Percentiles rank a stretch among this genome's conserved stretches.
Evolutionary conservation across 768 basidiomycete genomes (phyloP).

Genomic region (Terana coerulea): DNA sequence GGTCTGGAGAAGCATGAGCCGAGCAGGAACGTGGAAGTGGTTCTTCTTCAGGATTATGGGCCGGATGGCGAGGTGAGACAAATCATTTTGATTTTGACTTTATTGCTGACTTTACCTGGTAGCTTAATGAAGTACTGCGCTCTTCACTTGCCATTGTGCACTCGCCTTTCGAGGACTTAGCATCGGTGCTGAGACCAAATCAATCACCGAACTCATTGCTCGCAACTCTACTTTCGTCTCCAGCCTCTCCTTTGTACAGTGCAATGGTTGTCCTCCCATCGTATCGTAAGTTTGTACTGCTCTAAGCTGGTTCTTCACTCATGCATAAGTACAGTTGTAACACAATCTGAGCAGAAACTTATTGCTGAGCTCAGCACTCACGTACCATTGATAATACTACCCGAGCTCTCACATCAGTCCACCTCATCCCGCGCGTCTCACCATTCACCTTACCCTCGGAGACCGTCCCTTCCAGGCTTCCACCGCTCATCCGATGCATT

Average conservation of each 20-base stretch:
- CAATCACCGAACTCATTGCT: conserved; percentile 48
- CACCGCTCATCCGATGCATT: background rate
- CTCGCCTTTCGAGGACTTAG: conserved; percentile 49
- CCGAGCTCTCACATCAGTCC: conserved; percentile 2
- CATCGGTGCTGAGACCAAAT: conserved; percentile 50
- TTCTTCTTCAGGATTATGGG: conserved; percentile 46
- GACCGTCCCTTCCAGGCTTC: background rate
- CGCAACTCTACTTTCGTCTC: conserved; percentile 52
- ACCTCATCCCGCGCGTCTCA: conserved; percentile 3
- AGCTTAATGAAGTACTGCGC: conserved; percentile 20
- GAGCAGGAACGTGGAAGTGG: conserved; percentile 59
- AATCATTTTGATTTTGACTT: background rate
- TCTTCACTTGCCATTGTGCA: conserved; percentile 45
- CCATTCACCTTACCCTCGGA: background rate
- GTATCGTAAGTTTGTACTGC: conserved; percentile 35
- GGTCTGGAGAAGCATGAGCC: conserved; percentile 67
- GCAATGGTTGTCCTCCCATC: conserved; percentile 53
- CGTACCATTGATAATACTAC: conserved; percentile 12
- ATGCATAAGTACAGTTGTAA: background rate
- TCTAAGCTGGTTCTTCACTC: background rate
- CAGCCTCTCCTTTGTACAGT: conserved; percentile 56
- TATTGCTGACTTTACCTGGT: background rate
- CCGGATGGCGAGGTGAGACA: conserved; percentile 41
- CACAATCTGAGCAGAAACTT: conserved; percentile 32
- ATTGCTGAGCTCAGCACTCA: conserved; percentile 2